These are phyloP conservation scores for Melanomma pulvis-pyrius DNA, from an alignment of 495 filamentous ascomycete genomes.

Conservation along the genomic window DNA sequence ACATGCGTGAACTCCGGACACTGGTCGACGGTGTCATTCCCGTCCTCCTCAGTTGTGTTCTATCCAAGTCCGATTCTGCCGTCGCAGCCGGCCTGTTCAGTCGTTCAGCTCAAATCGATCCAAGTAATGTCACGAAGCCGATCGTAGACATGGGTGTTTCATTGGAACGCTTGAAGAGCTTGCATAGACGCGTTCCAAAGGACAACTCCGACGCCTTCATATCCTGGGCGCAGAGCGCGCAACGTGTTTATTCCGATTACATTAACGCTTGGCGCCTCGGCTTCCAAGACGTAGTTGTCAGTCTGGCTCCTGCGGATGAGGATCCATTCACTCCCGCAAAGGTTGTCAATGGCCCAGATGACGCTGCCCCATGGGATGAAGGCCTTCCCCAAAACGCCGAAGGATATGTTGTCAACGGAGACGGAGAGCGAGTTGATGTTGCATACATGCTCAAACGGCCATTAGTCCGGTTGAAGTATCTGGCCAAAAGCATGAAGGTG, in stretches of 20 bases:
- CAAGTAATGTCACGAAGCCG: constrained; percentile 73
- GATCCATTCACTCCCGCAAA: constrained; percentile 44
- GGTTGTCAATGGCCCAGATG: constrained; percentile 42
- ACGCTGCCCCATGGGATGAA: constrained; percentile 63
- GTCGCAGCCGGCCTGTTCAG: constrained; percentile 70
- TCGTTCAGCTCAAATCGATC: constrained; percentile 56
- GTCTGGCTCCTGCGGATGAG: constrained; percentile 74
- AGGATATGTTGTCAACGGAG: constrained; percentile 72
- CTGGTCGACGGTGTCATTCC: constrained; percentile 96
- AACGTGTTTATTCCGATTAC: constrained; percentile 83
- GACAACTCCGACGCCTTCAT: constrained; percentile 69
- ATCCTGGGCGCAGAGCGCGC: constrained; percentile 76
- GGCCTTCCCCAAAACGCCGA: constrained; percentile 75
- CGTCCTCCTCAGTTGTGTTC: constrained; percentile 81
- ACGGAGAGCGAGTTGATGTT: constrained; percentile 92
- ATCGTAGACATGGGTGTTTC: constrained; percentile 94
- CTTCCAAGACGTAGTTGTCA: constrained; percentile 94
- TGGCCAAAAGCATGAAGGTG: constrained; percentile 81
- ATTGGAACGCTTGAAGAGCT: constrained; percentile 77
- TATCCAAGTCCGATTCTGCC: constrained; percentile 70
- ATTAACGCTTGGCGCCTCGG: constrained; percentile 88
- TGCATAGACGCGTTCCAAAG: constrained; percentile 78
- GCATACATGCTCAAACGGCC: constrained; percentile 90
- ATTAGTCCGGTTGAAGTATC: constrained; percentile 82
- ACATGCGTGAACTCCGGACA: constrained; percentile 88